A percentile compares a stretch with the other conserved stretches of the same genome.
These are phyloP conservation scores for Canavalia ensiformis DNA, from an alignment of 306 rosid genomes.

Conservation along the genomic window DNA sequence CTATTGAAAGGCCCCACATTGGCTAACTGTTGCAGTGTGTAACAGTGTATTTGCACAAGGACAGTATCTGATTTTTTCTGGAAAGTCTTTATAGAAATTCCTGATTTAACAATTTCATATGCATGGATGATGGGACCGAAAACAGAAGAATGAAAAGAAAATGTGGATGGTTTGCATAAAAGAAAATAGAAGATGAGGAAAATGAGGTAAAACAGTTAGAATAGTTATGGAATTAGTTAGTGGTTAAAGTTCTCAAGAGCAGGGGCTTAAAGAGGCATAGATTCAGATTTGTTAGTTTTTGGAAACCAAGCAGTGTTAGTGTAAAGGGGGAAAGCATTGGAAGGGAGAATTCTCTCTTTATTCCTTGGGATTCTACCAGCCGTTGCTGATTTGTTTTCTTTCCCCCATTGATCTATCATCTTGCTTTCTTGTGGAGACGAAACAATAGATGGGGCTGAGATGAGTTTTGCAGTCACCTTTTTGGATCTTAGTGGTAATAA, in stretches of 20 bases:
- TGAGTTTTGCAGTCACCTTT: conserved; percentile 18
- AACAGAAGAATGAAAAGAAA: neutral
- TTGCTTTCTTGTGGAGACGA: neutral
- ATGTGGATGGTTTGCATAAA: too few species aligned
- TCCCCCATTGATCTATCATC: neutral
- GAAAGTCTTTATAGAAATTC: neutral
- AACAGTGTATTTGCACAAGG: too few species aligned
- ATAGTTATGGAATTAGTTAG: neutral
- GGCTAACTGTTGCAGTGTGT: neutral
- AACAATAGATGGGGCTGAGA: conserved; percentile 11
- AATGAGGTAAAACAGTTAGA: conserved; percentile 14
- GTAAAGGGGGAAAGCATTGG: neutral
- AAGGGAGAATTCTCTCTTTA: too few species aligned
- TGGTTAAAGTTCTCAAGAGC: neutral
- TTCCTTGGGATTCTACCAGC: neutral
- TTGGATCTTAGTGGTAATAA: conserved; percentile 9
- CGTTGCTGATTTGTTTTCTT: neutral
- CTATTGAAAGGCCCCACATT: conserved; percentile 12
- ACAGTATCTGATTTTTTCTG: neutral
- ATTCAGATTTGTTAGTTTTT: neutral
- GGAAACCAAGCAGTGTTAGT: neutral
- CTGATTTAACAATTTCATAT: conserved; percentile 10
- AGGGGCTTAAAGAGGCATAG: neutral
- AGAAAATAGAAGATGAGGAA: too few species aligned
- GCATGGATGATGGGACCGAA: neutral